These are phyloP conservation scores for Backusella morwellensis DNA, from an alignment of 192 early-diverging fungal genomes.

Conservation along the genomic window DNA sequence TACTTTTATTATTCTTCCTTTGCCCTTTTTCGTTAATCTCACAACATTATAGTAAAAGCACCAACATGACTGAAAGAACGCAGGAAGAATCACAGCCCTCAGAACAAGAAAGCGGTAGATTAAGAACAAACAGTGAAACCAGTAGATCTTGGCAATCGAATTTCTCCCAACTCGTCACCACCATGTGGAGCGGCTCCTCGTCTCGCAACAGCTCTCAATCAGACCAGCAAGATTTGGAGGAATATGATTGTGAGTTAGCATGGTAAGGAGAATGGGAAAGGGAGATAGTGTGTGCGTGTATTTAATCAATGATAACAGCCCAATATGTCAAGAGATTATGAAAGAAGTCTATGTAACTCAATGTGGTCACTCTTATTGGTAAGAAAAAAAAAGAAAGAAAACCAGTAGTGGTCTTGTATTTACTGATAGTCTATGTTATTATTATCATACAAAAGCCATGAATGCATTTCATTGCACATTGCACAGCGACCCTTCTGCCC, in stretches of 20 bases:
- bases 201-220: not conserved
- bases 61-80: not conserved
- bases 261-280: not conserved
- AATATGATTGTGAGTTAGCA: not conserved
- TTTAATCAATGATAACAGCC: slow-evolving; percentile 37
- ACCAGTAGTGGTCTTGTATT: no score
- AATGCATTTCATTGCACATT: slow-evolving; percentile 74
- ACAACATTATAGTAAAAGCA: no score
- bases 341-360: slow-evolving; percentile 72
- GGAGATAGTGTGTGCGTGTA: not conserved
- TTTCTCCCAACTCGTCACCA: not conserved
- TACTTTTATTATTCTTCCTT: no score
- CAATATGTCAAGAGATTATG: slow-evolving; percentile 75
- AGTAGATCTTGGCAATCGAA: not conserved
- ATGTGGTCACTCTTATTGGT: slow-evolving; percentile 90
- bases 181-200: not conserved
- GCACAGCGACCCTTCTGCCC: slow-evolving; percentile 63
- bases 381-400: not conserved
- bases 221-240: not conserved
- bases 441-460: slow-evolving; percentile 42
- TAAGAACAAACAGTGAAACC: not conserved
- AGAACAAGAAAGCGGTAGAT: not conserved
- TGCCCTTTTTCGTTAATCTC: no score
- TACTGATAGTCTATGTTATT: no score
- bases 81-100: not conserved